A percentile compares a stretch with the other conserved stretches of the same genome.
Evolutionary conservation across 148 eudicot genomes (phyloP).

Genomic region (Vaccinium myrtillus): DNA sequence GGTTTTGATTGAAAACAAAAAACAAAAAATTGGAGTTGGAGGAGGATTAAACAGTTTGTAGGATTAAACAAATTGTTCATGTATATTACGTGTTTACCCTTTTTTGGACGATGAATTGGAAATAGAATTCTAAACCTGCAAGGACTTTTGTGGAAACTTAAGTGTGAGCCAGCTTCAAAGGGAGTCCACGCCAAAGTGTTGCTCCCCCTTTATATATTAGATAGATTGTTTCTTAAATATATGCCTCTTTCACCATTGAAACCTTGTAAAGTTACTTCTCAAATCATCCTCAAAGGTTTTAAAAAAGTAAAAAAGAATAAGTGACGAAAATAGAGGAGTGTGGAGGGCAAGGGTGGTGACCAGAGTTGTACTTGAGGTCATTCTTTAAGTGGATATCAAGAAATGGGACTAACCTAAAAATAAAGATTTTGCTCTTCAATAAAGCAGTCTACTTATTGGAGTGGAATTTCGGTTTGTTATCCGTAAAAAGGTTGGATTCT

Average conservation of each 20-base stretch:
- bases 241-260: background rate
- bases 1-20: too few species aligned
- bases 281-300: background rate
- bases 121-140: too few species aligned
- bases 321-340: background rate
- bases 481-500: background rate
- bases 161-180: too few species aligned
- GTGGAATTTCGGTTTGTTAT: background rate
- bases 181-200: too few species aligned
- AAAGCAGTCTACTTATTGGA: background rate
- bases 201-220: too few species aligned
- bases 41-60: too few species aligned
- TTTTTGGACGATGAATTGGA: too few species aligned
- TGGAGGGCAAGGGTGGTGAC: background rate
- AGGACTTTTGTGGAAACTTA: too few species aligned
- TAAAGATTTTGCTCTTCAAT: background rate
- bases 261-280: background rate
- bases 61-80: too few species aligned
- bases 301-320: background rate
- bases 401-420: background rate
- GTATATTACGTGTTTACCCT: too few species aligned
- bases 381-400: background rate
- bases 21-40: too few species aligned
- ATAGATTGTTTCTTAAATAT: background rate
- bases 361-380: background rate